Base-by-base conservation (phyloP, 148 eudicot species). In the Bassia scoparia region DNA sequence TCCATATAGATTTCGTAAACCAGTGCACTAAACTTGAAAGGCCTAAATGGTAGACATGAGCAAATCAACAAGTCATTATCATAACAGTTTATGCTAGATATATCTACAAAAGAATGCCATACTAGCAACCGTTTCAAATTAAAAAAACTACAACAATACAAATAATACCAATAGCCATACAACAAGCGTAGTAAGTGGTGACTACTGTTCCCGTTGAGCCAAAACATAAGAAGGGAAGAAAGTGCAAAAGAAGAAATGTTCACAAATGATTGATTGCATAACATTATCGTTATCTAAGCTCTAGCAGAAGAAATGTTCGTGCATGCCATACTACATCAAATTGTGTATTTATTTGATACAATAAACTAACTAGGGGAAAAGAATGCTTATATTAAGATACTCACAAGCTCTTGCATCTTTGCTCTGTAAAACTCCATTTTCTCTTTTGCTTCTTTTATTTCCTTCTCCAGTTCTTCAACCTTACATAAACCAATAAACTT, bases 341-440 rank as follows among this genome's bases (percentile, higher is more conserved):
- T 13, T 41, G 65, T 62, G 33, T 41, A 18, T 13, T 70, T 13
- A 14, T 6, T 73, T 73, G 43, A 52, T 64, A 50, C 21, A 50
- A 58, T 17, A 38, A 31, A 34, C 54, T 17, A 56, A 58, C 4
- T 7, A 6, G 24, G 23, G 31, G 6, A 48, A 48, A 33, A 70
- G 24, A 35, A 37, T 20, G 52, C 10, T 68, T 20, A 5, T 10
- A 24, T 44, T 10, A n/a, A 67, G 12, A 76, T 60, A 86, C 97
- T 84, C 77, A 92, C 99, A 76, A 96, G 84, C 84, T 96, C 99
- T 76, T 96, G 99, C 97, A 96, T 92, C 85, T 92, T 96, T 74
- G 88, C 80, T 63, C 91, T 90, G 81, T 80, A 96, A 84, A 88
- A 92, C 72, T 92, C 92, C 75, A 78, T 89, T 79, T 92, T 90